Base-by-base conservation (phyloP, 164 flowering plant genomes). In the Aristolochia fimbriata region DNA sequence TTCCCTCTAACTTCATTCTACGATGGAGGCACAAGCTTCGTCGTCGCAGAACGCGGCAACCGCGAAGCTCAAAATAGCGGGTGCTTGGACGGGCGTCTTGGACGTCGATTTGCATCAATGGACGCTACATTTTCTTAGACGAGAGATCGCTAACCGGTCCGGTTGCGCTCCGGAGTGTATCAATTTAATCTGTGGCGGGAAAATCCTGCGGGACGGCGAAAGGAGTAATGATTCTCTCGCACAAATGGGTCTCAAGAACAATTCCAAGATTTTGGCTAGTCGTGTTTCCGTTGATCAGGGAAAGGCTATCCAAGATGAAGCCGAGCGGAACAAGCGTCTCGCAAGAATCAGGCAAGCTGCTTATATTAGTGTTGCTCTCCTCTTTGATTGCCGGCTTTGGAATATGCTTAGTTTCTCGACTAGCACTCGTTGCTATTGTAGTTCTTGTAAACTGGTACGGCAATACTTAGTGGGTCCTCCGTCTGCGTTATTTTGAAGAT, bases 51-150 rank as follows among this genome's bases (percentile, higher is more conserved):
- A n/a, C 20, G 4, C 61, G 21, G 61, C 8, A 4, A 72, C 74
- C 85, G 81, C 71, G 68, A 85, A 80, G 70, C 62, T 92, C 67
- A 88, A 77, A 74, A 74, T 92, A 27, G 96, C 79, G 17, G 98
- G 98, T 22, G 63, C 83, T 17, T 92, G 87, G 92, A 62, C 77
- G 0, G 98, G 98, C 15, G 77, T 80, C 17, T 15, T 88, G 23
- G 96, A 92, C 63, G 78, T 83, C 4, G 88, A 92, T 48, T 62
- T 85, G 48, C 77, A 78, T 5, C 65, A 56, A 1, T 92, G 90
- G 89, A 87, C 91, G 4, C 77, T 92, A 7, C 64, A 74, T 55
- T 80, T 76, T 81, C 65, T 89, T 69, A 74, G 88, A 47, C 65
- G 77, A 65, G 87, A 83, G 68, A 70, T 92, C 4, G 88, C 89